Evolutionary conservation across 129 eudicot species (phyloP), one percentile per base, ranked within the genome.

Genomic region (Gnaphalium uliginosum): DNA sequence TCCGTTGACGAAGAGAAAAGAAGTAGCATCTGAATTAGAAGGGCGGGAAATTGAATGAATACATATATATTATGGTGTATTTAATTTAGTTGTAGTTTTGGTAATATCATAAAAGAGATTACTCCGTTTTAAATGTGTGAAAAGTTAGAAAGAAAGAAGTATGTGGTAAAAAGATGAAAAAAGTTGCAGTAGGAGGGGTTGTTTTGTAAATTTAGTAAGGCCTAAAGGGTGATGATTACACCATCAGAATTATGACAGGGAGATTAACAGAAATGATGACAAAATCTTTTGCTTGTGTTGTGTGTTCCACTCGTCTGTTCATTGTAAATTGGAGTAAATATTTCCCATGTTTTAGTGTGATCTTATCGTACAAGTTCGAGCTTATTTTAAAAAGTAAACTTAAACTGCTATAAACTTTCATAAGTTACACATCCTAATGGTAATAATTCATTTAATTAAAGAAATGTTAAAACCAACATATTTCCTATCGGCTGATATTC

Each of bases 21-120:
- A 79, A 78, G 82, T 51, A 85, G 93, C 86, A 88, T 88, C 61
- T 88, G 86, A 87, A n/a, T n/a, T n/a, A 51, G 25, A 59, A 62
- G 53, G 76, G 85, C 79, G 79, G 85, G 79, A 72, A 77, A 29
- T 46, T 18, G 8, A 43, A 43, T 3, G 25, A 56, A 56, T 56
- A 56, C 24, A 54, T 4, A 24, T 24, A 3, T 5, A n/a, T 62
- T 24, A 11, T 65, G 68, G 65, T 79, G 73, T 35, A 77, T 66
- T 77, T 35, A 67, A 5, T 66, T 67, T 48, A 29, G 26, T 29
- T 35, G 39, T 22, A 4, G n/a, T 10, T 53, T 53, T 60, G 14
- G 69, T 25, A 29, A 48, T 60, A 27, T 61, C 63, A 61, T 60
- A 59, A 69, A 58, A 53, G 46, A 8, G 22, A 2, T n/a, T 30